A percentile compares a stretch with the other conserved stretches of the same genome.
Evolutionary conservation across 225 moss, liverwort and hornwort genomes (phyloP).

Genomic region (Lunularia cruciata): DNA sequence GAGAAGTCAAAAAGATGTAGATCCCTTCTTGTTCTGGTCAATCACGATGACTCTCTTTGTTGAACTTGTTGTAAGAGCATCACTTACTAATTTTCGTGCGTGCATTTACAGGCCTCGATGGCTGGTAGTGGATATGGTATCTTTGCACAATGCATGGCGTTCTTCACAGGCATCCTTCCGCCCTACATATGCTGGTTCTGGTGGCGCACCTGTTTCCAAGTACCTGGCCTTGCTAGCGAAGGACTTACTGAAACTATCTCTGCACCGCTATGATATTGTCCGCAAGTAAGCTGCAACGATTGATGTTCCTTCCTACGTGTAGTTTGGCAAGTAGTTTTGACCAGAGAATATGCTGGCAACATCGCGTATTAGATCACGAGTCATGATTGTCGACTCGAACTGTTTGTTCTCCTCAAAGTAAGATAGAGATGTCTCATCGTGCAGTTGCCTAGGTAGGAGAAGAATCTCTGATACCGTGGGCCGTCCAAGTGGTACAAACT

Average conservation of each 20-base stretch:
- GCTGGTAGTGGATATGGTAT: constrained; percentile 93
- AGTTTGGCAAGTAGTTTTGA: too few relatives aligned
- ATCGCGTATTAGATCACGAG: not conserved
- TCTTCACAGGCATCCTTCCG: constrained; percentile 89
- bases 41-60: too few relatives aligned
- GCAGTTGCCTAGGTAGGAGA: not conserved
- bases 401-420: not conserved
- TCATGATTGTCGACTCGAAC: not conserved
- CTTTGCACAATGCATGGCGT: constrained; percentile 87
- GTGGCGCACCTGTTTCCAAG: constrained; percentile 58
- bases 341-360: too few relatives aligned
- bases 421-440: too few relatives aligned
- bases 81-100: not conserved
- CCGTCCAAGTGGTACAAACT: too few relatives aligned
- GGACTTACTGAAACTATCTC: constrained; percentile 70
- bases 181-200: constrained; percentile 52
- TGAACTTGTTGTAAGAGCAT: too few relatives aligned
- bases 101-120: constrained; percentile 69
- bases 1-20: too few relatives aligned
- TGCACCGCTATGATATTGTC: constrained; percentile 93
- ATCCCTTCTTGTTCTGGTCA: too few relatives aligned
- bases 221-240: constrained; percentile 55
- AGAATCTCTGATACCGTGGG: too few relatives aligned
- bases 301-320: too few relatives aligned
- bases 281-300: constrained; percentile 57